Conservation (phyloP, 73 alveolate genomes). For the Paramecium caudatum region DNA sequence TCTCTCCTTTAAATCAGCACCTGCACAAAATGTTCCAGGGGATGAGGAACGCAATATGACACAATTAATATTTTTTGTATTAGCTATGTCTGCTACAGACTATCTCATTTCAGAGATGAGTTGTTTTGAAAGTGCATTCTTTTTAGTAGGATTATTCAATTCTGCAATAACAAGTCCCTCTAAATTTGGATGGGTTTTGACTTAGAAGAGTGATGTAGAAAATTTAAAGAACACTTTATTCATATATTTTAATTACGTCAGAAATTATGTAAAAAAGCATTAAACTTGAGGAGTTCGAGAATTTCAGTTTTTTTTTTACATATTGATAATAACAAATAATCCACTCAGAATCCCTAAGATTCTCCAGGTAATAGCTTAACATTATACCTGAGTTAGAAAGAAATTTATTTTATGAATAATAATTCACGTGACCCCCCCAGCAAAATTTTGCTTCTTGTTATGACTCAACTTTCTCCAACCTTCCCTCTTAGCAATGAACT, state of each 20-base stretch:
- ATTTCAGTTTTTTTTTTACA: no score
- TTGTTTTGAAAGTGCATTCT: constrained; percentile 84
- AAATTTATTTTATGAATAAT: constrained; percentile 44
- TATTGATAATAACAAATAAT: not conserved
- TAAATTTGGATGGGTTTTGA: not conserved
- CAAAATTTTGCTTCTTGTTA: constrained; percentile 45
- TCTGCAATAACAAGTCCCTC: constrained; percentile 77
- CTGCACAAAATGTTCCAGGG: constrained; percentile 88
- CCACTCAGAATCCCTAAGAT: not conserved
- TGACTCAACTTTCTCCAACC: constrained; percentile 64
- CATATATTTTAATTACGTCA: no score
- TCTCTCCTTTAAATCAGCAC: constrained; percentile 93
- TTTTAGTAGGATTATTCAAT: constrained; percentile 77
- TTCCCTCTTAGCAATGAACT: constrained; percentile 53
- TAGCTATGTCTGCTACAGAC: constrained; percentile 73
- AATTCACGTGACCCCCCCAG: constrained; percentile 68
- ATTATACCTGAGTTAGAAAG: not conserved
- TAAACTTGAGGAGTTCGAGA: not conserved
- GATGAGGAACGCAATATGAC: constrained; percentile 79
- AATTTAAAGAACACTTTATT: not conserved
- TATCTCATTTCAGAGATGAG: constrained; percentile 74
- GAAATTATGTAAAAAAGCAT: no score
- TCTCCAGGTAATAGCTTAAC: not conserved
- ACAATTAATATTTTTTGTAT: constrained; percentile 52
- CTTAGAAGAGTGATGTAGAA: not conserved